Conservation (phyloP, 2,329 filamentous ascomycete genomes). For the Colletotrichum godetiae region DNA sequence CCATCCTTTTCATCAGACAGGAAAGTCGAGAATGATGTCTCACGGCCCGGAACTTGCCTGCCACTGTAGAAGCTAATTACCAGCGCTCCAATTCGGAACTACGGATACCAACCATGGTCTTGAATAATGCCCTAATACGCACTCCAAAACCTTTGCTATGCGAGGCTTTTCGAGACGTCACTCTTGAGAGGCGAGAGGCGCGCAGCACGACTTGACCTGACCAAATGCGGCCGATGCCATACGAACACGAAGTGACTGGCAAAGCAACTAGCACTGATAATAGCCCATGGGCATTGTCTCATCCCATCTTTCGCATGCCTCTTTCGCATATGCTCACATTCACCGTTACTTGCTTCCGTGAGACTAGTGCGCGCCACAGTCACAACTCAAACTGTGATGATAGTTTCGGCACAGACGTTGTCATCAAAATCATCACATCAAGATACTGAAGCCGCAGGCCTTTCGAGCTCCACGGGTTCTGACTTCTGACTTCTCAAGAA, state of each 20-base stretch:
- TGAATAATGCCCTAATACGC: conserved; percentile 4
- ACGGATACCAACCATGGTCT: not conserved
- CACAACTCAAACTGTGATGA: not conserved
- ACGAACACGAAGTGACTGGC: conserved; percentile 12
- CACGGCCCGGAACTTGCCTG: conserved; percentile 7
- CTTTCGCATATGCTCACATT: not conserved
- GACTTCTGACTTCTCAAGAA: not conserved
- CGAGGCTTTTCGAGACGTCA: not conserved
- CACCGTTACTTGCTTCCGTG: not conserved
- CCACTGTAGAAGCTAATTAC: not conserved
- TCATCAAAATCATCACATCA: not conserved
- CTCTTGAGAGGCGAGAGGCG: not conserved
- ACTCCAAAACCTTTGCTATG: not conserved
- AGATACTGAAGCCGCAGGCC: not conserved
- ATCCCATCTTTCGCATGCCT: not conserved
- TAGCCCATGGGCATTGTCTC: not conserved
- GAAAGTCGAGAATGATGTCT: conserved; percentile 27
- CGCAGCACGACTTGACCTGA: not conserved
- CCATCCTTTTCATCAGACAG: conserved; percentile 9
- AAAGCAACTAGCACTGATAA: not conserved
- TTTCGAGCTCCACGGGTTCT: not conserved
- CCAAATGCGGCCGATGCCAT: not conserved
- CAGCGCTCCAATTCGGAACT: not conserved
- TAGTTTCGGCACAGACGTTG: not conserved
- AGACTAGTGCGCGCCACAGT: not conserved